A percentile compares a stretch with the other conserved stretches of the same genome.
These are phyloP conservation scores for Neurospora sublineolata DNA, from an alignment of 495 filamentous ascomycete genomes.

Conservation along the genomic window DNA sequence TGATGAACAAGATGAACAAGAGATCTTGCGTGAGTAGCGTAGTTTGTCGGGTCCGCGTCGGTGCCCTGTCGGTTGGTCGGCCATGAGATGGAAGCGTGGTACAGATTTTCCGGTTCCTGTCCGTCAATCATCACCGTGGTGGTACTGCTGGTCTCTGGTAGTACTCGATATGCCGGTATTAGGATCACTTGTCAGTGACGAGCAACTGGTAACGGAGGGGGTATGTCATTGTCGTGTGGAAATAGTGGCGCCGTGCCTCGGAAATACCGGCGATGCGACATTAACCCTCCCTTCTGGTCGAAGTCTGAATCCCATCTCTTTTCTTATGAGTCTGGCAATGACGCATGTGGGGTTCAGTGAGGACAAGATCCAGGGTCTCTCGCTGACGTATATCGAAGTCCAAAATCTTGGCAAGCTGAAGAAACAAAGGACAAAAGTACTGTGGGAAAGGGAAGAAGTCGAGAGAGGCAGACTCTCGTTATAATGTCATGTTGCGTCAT, in stretches of 20 bases:
- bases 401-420: background rate
- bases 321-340: background rate
- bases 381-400: background rate
- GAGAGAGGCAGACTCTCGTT: background rate
- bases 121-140: background rate
- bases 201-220: background rate
- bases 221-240: background rate
- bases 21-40: background rate
- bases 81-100: background rate
- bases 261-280: background rate
- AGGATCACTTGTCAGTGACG: background rate
- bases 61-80: background rate
- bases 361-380: background rate
- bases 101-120: background rate
- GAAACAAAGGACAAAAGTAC: background rate
- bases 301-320: background rate
- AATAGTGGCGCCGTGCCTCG: background rate
- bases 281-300: background rate
- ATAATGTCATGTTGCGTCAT: constrained; percentile 1
- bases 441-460: background rate
- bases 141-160: background rate
- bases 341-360: background rate
- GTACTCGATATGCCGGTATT: background rate
- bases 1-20: background rate
- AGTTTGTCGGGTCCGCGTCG: background rate